These are phyloP conservation scores for Eragrostis tef DNA, from an alignment of 202 grass and related monocot genomes.

Conservation along the genomic window DNA sequence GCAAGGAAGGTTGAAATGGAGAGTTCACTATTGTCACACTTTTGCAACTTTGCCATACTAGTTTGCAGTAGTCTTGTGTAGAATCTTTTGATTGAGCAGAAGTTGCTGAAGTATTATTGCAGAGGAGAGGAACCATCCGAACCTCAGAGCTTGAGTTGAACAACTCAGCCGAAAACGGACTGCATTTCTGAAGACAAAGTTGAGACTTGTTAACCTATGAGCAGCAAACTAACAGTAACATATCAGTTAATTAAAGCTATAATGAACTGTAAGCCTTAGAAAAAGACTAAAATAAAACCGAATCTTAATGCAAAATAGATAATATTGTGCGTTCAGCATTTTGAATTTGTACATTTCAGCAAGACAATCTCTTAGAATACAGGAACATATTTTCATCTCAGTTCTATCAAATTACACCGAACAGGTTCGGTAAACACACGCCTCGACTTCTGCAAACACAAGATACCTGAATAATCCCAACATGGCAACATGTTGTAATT, in stretches of 20 bases:
- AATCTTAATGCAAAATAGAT: not conserved
- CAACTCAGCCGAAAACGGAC: slow-evolving; percentile 66
- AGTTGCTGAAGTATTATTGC: slow-evolving; percentile 61
- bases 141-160: slow-evolving; percentile 61
- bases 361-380: not conserved
- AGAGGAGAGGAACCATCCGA: slow-evolving; percentile 63
- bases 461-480: not conserved
- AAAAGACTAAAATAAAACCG: not conserved
- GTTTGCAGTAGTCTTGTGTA: slow-evolving; percentile 60
- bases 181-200: slow-evolving; percentile 68
- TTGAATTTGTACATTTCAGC: not conserved
- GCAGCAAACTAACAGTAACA: not conserved
- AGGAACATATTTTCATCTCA: not conserved
- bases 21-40: slow-evolving; percentile 68
- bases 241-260: not conserved
- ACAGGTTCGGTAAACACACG: not conserved
- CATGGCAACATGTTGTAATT: not conserved
- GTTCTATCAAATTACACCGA: not conserved
- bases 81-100: slow-evolving; percentile 65
- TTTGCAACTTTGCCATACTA: slow-evolving; percentile 78
- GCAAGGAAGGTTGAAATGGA: slow-evolving; percentile 68
- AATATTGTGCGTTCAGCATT: not conserved
- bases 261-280: not conserved
- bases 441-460: slow-evolving; percentile 10
- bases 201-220: not conserved